phyloP scores from a whole-genome alignment of 768 basidiomycete genomes.

The Lactarius pseudohatsudake region DNA sequence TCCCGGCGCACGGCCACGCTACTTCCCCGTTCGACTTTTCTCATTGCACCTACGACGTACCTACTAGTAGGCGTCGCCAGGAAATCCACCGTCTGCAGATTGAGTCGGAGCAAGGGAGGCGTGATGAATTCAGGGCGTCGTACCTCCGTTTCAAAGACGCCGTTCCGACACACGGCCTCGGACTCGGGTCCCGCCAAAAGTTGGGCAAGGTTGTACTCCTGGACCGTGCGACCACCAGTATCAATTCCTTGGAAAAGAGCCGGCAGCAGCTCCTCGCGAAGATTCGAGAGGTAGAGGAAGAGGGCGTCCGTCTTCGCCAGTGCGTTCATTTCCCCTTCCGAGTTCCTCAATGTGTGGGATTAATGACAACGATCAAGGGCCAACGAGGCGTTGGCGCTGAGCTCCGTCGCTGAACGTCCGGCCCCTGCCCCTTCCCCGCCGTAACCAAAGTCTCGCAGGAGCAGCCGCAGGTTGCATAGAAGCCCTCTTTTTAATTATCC shows the following conservation, averaged over 20 bases:
- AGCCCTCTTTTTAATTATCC: constrained; percentile 46
- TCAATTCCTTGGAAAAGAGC: constrained; percentile 81
- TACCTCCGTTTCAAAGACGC: constrained; percentile 88
- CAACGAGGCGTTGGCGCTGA: constrained; percentile 74
- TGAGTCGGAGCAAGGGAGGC: constrained; percentile 87
- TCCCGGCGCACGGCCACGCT: constrained; percentile 46
- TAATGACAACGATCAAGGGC: constrained; percentile 44
- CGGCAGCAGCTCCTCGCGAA: constrained; percentile 72
- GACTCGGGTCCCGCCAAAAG: constrained; percentile 84
- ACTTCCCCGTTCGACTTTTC: constrained; percentile 33
- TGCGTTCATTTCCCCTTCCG: constrained; percentile 32
- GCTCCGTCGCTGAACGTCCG: constrained; percentile 71
- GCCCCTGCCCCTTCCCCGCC: constrained; percentile 53
- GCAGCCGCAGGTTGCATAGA: constrained; percentile 32
- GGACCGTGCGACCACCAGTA: constrained; percentile 84
- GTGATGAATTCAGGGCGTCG: constrained; percentile 90
- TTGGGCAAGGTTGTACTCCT: constrained; percentile 88
- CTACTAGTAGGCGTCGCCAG: constrained; percentile 63
- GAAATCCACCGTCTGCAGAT: constrained; percentile 89
- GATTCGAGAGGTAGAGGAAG: constrained; percentile 74
- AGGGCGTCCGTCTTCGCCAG: constrained; percentile 76
- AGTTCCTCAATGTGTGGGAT: constrained; percentile 44
- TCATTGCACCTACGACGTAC: constrained; percentile 2
- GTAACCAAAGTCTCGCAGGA: constrained; percentile 50
- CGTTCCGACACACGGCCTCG: constrained; percentile 37